Evolutionary conservation across 2,329 filamentous ascomycete species (phyloP), one percentile per base, ranked within the genome.

Genomic region (Colletotrichum liriopes): DNA sequence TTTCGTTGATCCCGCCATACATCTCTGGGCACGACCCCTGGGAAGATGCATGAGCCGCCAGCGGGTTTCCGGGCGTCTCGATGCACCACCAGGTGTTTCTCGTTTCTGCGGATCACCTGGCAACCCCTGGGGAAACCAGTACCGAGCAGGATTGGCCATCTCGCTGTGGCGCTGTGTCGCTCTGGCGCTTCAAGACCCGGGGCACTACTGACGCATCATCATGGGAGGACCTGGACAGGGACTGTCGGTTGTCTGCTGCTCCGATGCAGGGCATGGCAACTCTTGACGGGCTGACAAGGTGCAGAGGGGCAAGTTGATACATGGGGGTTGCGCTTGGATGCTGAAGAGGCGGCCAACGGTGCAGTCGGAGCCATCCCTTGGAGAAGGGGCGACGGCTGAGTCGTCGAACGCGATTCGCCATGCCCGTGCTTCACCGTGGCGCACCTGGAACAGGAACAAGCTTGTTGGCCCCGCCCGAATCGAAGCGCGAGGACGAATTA

Each of bases 401-500:
- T 63, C 56, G 58, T 43, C 26, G 16, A 41, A 39, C 29, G 41
- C 49, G 35, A 71, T 71, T 64, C 65, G 65, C 16, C 16, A n/a
- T 20, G 58, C 55, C 65, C 56, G 65, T 60, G 54, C 68, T 26
- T 51, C 64, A 51, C 41, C 56, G 35, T 58, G 41, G 51, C 56
- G 67, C 55, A 71, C 68, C 56, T 71, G 68, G 63, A 71, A 58
- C 68, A 55, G 56, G 47, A 62, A 35, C 37, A 43, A 14, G 20
- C 12, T 14, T 47, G 23, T 14, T 47, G 23, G 20, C 63, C 32
- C 63, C 32, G 23, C 49, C 14, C 37, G 29, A 59, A 49, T 35
- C 7, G 32, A 35, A 61, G 51, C 20, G 41, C 11, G n/a, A n/a
- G 43, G 41, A 58, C 43, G 14, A 47, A 69, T 43, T 69, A 72